phyloP scores from a whole-genome alignment of 148 eudicot species.

The Rheum nobile region DNA sequence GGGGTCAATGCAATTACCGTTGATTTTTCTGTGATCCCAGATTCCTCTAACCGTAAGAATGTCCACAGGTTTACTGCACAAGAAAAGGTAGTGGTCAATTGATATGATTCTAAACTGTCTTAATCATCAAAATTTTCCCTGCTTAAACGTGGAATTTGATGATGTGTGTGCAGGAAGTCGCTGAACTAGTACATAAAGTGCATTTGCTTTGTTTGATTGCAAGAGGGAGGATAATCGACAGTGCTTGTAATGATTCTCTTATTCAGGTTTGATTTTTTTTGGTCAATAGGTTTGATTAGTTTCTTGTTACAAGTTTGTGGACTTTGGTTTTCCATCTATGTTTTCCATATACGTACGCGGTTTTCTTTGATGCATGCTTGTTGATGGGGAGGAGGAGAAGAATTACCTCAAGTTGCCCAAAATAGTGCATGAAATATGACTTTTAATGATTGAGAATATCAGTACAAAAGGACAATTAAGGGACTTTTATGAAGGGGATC shows the following conservation, averaged over 20 bases:
- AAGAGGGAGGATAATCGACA: conserved; percentile 77
- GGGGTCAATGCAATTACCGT: conserved; percentile 38
- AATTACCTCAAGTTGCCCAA: neutral
- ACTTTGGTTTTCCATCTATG: neutral
- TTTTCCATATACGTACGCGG: neutral
- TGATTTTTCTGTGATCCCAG: conserved; percentile 62
- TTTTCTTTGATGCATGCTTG: neutral
- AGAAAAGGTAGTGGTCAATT: conserved; percentile 51
- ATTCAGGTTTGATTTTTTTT: conserved; percentile 49
- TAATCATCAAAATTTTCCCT: neutral
- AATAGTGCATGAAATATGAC: neutral
- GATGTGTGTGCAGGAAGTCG: conserved; percentile 45
- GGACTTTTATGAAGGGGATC: neutral
- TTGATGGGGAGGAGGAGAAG: neutral
- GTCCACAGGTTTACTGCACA: conserved; percentile 68
- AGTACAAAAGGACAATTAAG: neutral
- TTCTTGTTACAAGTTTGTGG: neutral
- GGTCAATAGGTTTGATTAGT: no score
- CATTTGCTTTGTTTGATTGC: conserved; percentile 87
- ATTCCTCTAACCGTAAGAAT: conserved; percentile 41
- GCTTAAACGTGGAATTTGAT: neutral
- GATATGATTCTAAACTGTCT: neutral
- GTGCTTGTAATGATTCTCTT: conserved; percentile 78
- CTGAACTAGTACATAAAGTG: conserved; percentile 83
- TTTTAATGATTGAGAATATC: neutral